Base-by-base conservation (phyloP, 1,284 basidiomycete species). In the Heterobasidion annosum region DNA sequence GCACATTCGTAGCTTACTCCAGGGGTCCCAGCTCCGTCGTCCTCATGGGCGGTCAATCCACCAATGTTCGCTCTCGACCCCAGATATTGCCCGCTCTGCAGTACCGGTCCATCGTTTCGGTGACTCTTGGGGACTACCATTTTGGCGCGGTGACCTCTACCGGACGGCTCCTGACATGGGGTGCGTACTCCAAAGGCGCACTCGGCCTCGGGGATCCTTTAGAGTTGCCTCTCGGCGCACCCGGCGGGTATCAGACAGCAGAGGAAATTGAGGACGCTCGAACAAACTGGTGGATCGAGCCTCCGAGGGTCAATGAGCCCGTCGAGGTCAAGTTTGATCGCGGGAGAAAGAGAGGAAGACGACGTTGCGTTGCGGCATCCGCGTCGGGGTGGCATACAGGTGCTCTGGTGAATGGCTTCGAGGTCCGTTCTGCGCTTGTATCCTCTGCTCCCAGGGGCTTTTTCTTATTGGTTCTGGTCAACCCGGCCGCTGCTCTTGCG, bases 91-190 rank as follows among this genome's bases (percentile, higher is more conserved):
- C 88, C 1, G 77, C 75, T 19, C 70, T 96, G 18, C 90, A 93
- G 62, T 77, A 87, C 61, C 78, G 74, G 57, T 74, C 76, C 42
- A 78, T 95, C 54, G 93, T 95, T 58, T 90, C 91, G 54, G 84
- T 94, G 54, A 83, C 85, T 8, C 76, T 93, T 47, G 94, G 94
- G 3, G 93, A 97, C 68, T 95, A 93, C 67, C 94, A 97, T 71
- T 85, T 75, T 62, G 89, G 84, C 25, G 93, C 94, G 0, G 74
- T 97, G 57, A 93, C 91, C 1, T 74, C 81, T 45, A 69, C 75
- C 33, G 94, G 93, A 10, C 79, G 84, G 60, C 73, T 96, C 19
- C 73, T 88, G 42, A 89, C 91, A 6, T 98, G 93, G 93, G 94
- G 94, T 12, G 63, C 71, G 44, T 91, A 85, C 67, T 85, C 82